Base-by-base conservation (phyloP, 345 rosid species). In the Moricandia arvensis region DNA sequence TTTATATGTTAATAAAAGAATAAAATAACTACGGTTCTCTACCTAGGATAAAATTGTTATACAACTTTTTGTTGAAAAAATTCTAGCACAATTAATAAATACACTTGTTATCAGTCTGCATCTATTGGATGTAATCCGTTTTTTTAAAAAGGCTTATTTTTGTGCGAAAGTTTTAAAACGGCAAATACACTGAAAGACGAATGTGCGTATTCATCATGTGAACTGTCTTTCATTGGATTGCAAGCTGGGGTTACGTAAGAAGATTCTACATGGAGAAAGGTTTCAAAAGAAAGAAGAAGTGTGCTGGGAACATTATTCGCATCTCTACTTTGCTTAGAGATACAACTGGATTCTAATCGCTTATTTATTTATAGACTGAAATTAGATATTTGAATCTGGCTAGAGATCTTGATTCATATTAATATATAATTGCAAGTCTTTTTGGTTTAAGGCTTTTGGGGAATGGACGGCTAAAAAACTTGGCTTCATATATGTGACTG, bases 401-500 rank as follows among this genome's bases (percentile, higher is more conserved):
- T 63, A 24, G 66, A 72, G 45, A 34, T 34, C 29, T 47, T 62
- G 16, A 18, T 21, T 21, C 24, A 21, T 1, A 21, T 27, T 38
- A 45, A 74, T 74, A n/a, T n/a, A n/a, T n/a, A 30, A 74, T 74
- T 58, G 66, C 24, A 8, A 62, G 2, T 63, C 7, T 61, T 69
- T 41, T 29, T 29, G 62, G 1, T 53, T 9, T 38, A 3, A 17
- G 51, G 17, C 16, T 45, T 5, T 13, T n/a, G 43, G 67, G 24
- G 21, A 43, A 71, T 77, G 76, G 58, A 78, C 68, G 81, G 68
- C 58, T 66, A 58, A 69, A 71, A 66, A 77, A 49, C 68, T 68
- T 72, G 63, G 24, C 53, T 78, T 27, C 63, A 72, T 35, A 72
- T 73, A 72, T 78, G 81, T 78, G 77, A 72, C 29, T 78, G 73